phyloP scores from a whole-genome alignment of 805 yeast genomes.

The Metschnikowia santaceciliae region DNA sequence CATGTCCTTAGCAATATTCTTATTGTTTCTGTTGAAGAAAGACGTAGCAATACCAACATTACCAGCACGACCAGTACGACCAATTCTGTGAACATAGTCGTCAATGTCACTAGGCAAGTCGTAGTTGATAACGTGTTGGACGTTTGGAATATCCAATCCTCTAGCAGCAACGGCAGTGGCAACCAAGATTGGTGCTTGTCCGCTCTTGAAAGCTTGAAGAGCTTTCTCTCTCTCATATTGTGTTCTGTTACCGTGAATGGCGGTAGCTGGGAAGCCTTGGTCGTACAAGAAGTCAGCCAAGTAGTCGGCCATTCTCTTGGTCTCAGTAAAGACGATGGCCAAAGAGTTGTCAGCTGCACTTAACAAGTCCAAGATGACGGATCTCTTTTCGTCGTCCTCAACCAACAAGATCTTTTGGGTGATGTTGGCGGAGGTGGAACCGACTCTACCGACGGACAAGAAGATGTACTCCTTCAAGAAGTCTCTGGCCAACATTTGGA shows the following conservation, averaged over 20 bases:
- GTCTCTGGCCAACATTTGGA: constrained; percentile 95
- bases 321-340: constrained; percentile 94
- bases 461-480: constrained; percentile 94
- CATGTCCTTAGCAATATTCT: constrained; percentile 82
- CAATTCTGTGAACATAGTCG: constrained; percentile 98
- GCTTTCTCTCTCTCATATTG: constrained; percentile 98
- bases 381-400: constrained; percentile 89
- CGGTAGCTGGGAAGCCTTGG: constrained; percentile 93
- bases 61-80: constrained; percentile 99
- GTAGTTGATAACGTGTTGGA: constrained; percentile 94
- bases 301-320: constrained; percentile 97
- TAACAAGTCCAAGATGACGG: constrained; percentile 79
- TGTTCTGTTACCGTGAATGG: constrained; percentile 98
- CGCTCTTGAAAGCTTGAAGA: constrained; percentile 86
- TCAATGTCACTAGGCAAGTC: constrained; percentile 96
- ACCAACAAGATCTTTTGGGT: constrained; percentile 91
- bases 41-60: constrained; percentile 98
- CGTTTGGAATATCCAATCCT: constrained; percentile 99
- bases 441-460: constrained; percentile 97
- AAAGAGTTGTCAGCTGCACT: constrained; percentile 76
- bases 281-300: constrained; percentile 86
- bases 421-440: constrained; percentile 97
- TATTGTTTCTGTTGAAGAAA: constrained; percentile 94
- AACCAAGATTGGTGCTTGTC: constrained; percentile 89
- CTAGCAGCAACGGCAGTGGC: constrained; percentile 99